Conservation (phyloP, 805 yeast genomes). For the Wickerhamiella vanderwaltii region DNA sequence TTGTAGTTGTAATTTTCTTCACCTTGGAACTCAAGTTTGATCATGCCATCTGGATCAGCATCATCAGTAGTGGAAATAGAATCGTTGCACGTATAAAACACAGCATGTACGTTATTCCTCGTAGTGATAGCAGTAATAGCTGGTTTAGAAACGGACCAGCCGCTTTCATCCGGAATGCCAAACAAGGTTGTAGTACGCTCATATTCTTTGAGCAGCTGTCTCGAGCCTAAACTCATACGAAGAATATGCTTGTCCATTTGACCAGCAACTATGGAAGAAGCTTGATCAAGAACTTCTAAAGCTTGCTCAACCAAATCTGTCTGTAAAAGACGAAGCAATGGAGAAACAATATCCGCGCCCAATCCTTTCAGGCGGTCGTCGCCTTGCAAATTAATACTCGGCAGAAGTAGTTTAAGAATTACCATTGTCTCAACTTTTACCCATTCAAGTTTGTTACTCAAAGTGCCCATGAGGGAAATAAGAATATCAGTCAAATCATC, state of each 20-base stretch:
- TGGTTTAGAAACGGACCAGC: slow-evolving; percentile 97
- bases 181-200: slow-evolving; percentile 80
- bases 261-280: slow-evolving; percentile 75
- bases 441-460: slow-evolving; percentile 69
- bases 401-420: slow-evolving; percentile 58
- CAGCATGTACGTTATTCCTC: slow-evolving; percentile 88
- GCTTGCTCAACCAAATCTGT: slow-evolving; percentile 87
- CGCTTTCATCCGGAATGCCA: slow-evolving; percentile 89
- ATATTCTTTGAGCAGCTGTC: slow-evolving; percentile 63
- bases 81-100: slow-evolving; percentile 65
- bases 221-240: slow-evolving; percentile 81
- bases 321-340: slow-evolving; percentile 61
- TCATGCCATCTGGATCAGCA: slow-evolving; percentile 22
- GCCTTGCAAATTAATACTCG: slow-evolving; percentile 60
- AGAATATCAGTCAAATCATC: slow-evolving; percentile 60
- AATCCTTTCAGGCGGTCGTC: slow-evolving; percentile 67
- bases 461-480: slow-evolving; percentile 62
- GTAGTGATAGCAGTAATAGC: slow-evolving; percentile 80
- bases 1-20: slow-evolving; percentile 28
- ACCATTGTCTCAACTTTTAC: slow-evolving; percentile 70
- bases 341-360: slow-evolving; percentile 92
- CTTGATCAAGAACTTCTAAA: slow-evolving; percentile 76
- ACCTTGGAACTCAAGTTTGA: slow-evolving; percentile 24
- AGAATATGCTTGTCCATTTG: slow-evolving; percentile 83
- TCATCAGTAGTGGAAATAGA: slow-evolving; percentile 24